These are phyloP conservation scores for Aspergillus proliferans DNA, from an alignment of 2,329 filamentous ascomycete genomes.

Conservation along the genomic window DNA sequence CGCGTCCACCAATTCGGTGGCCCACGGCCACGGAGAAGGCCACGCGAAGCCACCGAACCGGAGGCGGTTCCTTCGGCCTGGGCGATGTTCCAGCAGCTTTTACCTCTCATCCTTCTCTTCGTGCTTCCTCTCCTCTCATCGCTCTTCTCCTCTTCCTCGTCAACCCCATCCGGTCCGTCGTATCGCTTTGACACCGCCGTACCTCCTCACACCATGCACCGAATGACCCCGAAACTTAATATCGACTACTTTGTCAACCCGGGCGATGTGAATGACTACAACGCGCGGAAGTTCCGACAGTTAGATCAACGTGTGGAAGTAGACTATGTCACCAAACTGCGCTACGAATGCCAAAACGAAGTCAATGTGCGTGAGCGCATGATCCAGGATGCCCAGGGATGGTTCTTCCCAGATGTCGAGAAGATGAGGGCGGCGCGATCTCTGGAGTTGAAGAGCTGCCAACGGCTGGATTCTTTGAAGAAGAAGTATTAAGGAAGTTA, in stretches of 20 bases:
- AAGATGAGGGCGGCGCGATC: slow-evolving; percentile 67
- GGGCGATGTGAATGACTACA: slow-evolving; percentile 65
- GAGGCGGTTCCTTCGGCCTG: slow-evolving; percentile 47
- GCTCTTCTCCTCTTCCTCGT: slow-evolving; percentile 58
- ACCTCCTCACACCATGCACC: slow-evolving; percentile 67
- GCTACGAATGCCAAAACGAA: slow-evolving; percentile 69
- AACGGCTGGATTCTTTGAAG: slow-evolving; percentile 48
- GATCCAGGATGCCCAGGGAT: slow-evolving; percentile 74
- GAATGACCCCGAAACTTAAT: slow-evolving; percentile 63
- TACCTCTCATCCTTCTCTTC: slow-evolving; percentile 86
- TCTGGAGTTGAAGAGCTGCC: slow-evolving; percentile 57
- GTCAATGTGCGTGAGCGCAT: slow-evolving; percentile 58
- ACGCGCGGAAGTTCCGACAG: slow-evolving; percentile 60
- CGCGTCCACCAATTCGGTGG: slow-evolving; percentile 95
- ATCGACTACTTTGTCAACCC: slow-evolving; percentile 85
- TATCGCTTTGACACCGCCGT: slow-evolving; percentile 69
- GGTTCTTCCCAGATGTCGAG: slow-evolving; percentile 75
- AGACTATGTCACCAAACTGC: slow-evolving; percentile 62
- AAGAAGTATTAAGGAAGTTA: slow-evolving; percentile 21
- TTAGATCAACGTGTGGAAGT: slow-evolving; percentile 74
- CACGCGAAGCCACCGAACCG: slow-evolving; percentile 56
- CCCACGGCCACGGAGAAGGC: slow-evolving; percentile 65
- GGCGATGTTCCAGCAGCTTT: slow-evolving; percentile 61
- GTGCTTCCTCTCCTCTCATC: slow-evolving; percentile 77
- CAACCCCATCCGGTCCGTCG: slow-evolving; percentile 54